These are phyloP conservation scores for Solanum bulbocastanum DNA, from an alignment of 257 asterid species.

Conservation along the genomic window DNA sequence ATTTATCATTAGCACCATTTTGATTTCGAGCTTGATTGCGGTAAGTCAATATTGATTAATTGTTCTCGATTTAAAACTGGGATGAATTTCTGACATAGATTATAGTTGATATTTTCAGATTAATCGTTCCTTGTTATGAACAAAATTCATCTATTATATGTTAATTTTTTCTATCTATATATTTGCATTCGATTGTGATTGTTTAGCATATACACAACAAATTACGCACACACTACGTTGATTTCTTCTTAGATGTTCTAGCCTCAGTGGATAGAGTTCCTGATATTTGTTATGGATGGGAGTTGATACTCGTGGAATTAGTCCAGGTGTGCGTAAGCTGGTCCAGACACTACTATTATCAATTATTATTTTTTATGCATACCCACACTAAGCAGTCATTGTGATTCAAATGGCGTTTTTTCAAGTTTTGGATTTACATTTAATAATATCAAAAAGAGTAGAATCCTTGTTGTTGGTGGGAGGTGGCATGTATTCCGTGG, in stretches of 20 bases:
- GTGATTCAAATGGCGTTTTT: neutral
- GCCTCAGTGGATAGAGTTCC: neutral
- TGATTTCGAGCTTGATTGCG: neutral
- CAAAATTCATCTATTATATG: neutral
- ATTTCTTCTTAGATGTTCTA: neutral
- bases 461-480: neutral
- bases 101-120: neutral
- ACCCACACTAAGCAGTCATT: neutral
- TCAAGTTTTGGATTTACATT: neutral
- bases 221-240: neutral
- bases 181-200: neutral
- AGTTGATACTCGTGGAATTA: neutral
- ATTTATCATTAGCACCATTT: neutral
- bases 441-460: neutral
- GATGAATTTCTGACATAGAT: neutral
- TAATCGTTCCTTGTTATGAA: neutral
- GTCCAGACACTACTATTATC: neutral
- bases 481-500: neutral
- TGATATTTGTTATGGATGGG: neutral
- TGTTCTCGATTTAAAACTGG: neutral
- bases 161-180: neutral
- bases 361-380: neutral
- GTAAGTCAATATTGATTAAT: neutral
- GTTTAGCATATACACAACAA: neutral
- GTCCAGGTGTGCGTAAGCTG: neutral